A percentile compares a stretch with the other conserved stretches of the same genome.
Evolutionary conservation across 2,329 filamentous ascomycete genomes (phyloP).

Genomic region (Trichoderma lentiforme): DNA sequence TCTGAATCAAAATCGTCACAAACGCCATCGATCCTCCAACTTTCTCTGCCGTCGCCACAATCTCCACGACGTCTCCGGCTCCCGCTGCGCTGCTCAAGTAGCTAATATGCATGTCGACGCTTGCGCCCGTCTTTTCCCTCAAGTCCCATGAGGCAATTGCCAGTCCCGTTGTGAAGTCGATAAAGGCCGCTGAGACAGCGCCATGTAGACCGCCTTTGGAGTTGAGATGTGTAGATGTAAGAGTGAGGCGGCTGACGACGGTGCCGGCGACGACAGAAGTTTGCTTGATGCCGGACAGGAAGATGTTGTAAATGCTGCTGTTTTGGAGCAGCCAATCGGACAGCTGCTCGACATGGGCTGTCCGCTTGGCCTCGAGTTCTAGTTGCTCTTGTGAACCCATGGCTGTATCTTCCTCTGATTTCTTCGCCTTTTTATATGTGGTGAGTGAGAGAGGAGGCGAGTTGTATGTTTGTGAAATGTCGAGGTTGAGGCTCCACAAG

Average conservation of each 20-base stretch:
- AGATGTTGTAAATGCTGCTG: constrained; percentile 51
- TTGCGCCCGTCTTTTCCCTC: constrained; percentile 62
- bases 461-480: background rate
- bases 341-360: constrained; percentile 31
- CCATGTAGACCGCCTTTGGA: constrained; percentile 66
- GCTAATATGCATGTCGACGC: constrained; percentile 70
- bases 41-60: constrained; percentile 62
- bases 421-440: background rate
- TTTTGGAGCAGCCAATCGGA: constrained; percentile 39
- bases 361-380: background rate
- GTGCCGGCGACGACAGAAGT: constrained; percentile 43
- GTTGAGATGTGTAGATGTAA: constrained; percentile 61
- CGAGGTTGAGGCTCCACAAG: constrained; percentile 1
- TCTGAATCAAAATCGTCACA: constrained; percentile 63
- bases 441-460: background rate
- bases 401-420: background rate
- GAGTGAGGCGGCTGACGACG: constrained; percentile 46
- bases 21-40: constrained; percentile 67
- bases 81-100: constrained; percentile 62
- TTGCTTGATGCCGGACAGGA: constrained; percentile 42
- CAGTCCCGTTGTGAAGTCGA: constrained; percentile 72
- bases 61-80: constrained; percentile 64
- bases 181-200: constrained; percentile 65
- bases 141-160: constrained; percentile 66
- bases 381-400: background rate